phyloP scores from a whole-genome alignment of 1,284 basidiomycete species.

The Microbotryum intermedium region DNA sequence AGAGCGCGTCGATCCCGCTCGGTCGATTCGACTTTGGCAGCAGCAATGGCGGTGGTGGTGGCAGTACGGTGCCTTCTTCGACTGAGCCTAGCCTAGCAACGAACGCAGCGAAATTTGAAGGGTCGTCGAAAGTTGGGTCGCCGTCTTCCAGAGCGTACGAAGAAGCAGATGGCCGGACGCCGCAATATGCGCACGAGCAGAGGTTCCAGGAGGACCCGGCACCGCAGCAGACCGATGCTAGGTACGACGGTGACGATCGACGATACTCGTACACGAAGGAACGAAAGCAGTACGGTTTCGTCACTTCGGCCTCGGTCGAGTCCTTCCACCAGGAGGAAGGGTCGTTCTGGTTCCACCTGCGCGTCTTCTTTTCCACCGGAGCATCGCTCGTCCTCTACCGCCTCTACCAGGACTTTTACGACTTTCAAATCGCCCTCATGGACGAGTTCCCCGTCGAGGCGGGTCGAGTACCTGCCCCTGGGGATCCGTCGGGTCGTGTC shows the following conservation, averaged over 20 bases:
- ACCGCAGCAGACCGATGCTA: not conserved
- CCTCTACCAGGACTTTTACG: conserved; percentile 96
- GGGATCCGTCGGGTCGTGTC: conserved; percentile 29
- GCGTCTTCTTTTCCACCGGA: conserved; percentile 66
- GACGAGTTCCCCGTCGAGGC: conserved; percentile 82
- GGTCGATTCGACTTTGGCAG: conserved; percentile 70
- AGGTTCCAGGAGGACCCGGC: no score
- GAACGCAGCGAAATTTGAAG: no score
- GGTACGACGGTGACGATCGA: conserved; percentile 4
- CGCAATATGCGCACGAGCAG: no score
- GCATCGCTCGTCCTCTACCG: conserved; percentile 80
- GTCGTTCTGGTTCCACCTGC: conserved; percentile 94
- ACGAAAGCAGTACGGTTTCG: conserved; percentile 50
- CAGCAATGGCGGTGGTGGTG: not conserved
- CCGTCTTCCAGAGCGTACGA: no score
- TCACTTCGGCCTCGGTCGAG: conserved; percentile 81
- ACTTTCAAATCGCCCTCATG: conserved; percentile 85
- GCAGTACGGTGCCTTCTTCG: no score
- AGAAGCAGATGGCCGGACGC: no score
- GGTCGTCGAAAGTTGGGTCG: no score
- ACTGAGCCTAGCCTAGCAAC: no score
- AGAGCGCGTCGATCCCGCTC: conserved; percentile 88
- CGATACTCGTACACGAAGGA: conserved; percentile 30
- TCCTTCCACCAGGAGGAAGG: conserved; percentile 95
- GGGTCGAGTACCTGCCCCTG: conserved; percentile 49